Evolutionary conservation across 371 early-diverging fungal species (phyloP).

Genomic region (Apophysomyces elegans): DNA sequence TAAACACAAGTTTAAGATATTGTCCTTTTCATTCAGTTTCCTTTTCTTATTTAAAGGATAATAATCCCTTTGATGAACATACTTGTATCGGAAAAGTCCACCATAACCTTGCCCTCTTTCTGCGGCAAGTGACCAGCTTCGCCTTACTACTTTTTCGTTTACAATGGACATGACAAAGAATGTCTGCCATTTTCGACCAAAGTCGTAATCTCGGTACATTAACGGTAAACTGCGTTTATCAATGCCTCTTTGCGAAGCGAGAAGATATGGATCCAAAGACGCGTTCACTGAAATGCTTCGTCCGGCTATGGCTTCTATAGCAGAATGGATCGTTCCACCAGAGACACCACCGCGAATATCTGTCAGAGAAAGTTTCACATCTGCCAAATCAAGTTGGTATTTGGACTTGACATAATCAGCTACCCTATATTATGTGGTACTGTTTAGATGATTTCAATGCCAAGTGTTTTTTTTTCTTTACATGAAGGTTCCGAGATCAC

Average conservation of each 20-base stretch:
- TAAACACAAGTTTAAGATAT: too few relatives aligned
- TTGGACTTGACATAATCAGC: slow-evolving; percentile 55
- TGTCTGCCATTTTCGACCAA: slow-evolving; percentile 61
- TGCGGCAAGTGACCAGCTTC: slow-evolving; percentile 54
- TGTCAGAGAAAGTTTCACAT: slow-evolving; percentile 64
- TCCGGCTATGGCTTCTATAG: slow-evolving; percentile 33
- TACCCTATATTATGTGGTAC: slow-evolving; percentile 29
- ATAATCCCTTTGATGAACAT: slow-evolving; percentile 5
- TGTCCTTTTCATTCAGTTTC: too few relatives aligned
- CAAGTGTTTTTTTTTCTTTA: slow-evolving; percentile 21
- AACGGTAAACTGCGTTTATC: slow-evolving; percentile 32
- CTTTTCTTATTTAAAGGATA: too few relatives aligned
- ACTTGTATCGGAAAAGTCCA: slow-evolving; percentile 55
- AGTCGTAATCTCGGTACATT: slow-evolving; percentile 35
- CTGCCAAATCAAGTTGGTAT: slow-evolving; percentile 49
- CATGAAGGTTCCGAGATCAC: slow-evolving; percentile 74
- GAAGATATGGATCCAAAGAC: slow-evolving; percentile 46
- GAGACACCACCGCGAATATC: slow-evolving; percentile 54
- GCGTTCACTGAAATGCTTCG: slow-evolving; percentile 12
- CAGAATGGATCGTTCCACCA: slow-evolving; percentile 66
- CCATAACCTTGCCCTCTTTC: slow-evolving; percentile 58
- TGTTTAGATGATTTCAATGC: neutral
- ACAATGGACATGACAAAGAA: slow-evolving; percentile 62
- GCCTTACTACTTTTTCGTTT: slow-evolving; percentile 61
- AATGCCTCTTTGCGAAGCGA: slow-evolving; percentile 36